phyloP scores from a whole-genome alignment of 345 rosid genomes.

The Sonneratia caseolaris region DNA sequence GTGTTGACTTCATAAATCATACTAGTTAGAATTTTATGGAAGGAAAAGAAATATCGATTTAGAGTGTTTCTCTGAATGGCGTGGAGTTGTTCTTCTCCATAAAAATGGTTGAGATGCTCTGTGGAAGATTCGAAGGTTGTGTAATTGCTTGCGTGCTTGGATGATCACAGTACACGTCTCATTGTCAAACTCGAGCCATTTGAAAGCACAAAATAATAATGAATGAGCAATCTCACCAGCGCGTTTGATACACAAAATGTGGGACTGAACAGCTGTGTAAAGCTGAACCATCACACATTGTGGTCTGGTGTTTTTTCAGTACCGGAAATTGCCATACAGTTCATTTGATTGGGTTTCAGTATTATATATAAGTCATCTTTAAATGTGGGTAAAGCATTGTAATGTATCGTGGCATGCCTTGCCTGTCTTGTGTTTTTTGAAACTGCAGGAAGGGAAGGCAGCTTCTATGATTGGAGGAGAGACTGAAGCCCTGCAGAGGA shows the following conservation, averaged over 20 bases:
- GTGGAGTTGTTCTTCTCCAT: neutral
- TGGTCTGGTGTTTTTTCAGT: neutral
- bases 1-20: too few species aligned
- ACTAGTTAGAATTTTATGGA: neutral
- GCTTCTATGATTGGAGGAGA: constrained; percentile 88
- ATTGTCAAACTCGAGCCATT: neutral
- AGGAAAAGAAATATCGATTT: neutral
- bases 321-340: neutral
- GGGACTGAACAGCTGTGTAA: neutral
- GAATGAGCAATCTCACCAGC: neutral
- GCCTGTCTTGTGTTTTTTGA: neutral
- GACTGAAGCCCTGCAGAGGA: constrained; percentile 74
- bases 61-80: neutral
- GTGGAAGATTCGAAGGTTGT: neutral
- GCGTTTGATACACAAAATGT: neutral
- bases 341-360: neutral
- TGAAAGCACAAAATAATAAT: neutral
- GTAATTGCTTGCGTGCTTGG: too few species aligned
- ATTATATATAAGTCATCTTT: neutral
- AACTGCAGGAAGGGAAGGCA: constrained; percentile 53
- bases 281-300: neutral
- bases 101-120: neutral
- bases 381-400: neutral
- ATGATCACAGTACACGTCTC: neutral
- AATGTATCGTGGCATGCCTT: neutral